These are phyloP conservation scores for Acanthamoeba royreba DNA, from an alignment of 208 protist genomes.

Conservation along the genomic window DNA sequence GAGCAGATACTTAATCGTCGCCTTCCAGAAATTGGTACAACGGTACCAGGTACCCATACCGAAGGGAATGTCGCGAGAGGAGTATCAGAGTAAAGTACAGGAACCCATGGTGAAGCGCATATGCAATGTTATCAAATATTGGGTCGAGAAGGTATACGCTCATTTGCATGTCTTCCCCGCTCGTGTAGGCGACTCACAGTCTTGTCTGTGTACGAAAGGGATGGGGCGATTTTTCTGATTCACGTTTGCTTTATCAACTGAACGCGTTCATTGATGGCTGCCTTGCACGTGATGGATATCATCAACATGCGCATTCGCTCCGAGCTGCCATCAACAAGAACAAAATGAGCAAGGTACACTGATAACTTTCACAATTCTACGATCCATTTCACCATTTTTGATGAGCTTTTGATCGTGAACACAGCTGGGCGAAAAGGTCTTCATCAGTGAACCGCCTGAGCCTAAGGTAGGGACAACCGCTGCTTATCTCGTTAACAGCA, in stretches of 20 bases:
- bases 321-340: not conserved
- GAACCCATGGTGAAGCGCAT: conserved; percentile 50
- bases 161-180: not conserved
- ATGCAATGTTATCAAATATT: conserved; percentile 63
- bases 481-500: not conserved
- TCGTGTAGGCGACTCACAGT: not conserved
- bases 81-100: conserved; percentile 18
- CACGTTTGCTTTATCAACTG: not conserved
- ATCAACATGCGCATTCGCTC: not conserved
- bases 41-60: conserved; percentile 47
- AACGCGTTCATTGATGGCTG: conserved; percentile 41
- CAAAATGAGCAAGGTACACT: not conserved
- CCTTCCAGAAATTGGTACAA: conserved; percentile 61
- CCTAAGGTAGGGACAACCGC: no score
- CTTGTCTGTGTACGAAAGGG: not conserved
- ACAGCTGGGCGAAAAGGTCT: not conserved
- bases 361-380: no score
- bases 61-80: not conserved
- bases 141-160: conserved; percentile 49
- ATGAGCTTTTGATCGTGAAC: no score
- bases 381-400: no score
- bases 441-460: not conserved
- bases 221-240: not conserved
- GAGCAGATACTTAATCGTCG: not conserved
- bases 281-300: not conserved